Percentiles rank a stretch among this genome's conserved stretches.
Conservation (phyloP, 2,329 filamentous ascomycete genomes). For the Colletotrichum graminicola region DNA sequence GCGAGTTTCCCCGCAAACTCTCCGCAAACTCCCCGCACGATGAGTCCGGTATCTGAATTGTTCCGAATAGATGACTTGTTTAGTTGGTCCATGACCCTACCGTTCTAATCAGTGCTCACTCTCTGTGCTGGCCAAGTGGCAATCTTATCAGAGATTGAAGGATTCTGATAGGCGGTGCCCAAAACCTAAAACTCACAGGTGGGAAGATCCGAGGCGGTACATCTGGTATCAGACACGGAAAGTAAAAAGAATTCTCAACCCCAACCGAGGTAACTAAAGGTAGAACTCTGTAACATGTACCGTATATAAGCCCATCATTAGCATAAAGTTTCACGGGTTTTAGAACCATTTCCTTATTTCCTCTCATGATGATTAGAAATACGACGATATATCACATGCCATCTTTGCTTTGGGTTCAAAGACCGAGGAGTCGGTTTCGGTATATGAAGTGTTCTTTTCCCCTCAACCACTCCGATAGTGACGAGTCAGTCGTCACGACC, state of each 20-base stretch:
- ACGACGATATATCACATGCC: conserved; percentile 28
- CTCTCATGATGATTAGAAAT: conserved; percentile 33
- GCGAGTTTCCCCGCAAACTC: conserved; percentile 16
- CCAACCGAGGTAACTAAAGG: conserved; percentile 19
- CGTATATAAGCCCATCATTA: background rate
- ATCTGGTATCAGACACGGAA: conserved; percentile 2
- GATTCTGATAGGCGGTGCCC: background rate
- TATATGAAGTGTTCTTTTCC: conserved; percentile 16
- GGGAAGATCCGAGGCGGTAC: background rate
- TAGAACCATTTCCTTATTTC: background rate
- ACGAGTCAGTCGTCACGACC: background rate
- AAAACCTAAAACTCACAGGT: background rate
- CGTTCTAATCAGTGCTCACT: background rate
- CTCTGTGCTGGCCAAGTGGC: too few relatives aligned
- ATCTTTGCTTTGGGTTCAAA: background rate
- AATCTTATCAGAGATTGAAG: background rate
- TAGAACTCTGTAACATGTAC: conserved; percentile 24
- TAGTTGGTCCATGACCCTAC: background rate
- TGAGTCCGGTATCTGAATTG: background rate
- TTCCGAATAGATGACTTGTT: background rate
- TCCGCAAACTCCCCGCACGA: conserved; percentile 3
- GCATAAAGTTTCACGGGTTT: background rate
- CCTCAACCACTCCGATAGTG: background rate
- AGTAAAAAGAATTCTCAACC: background rate
- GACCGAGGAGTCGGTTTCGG: conserved; percentile 14